These are phyloP conservation scores for Aspergillus novoparasiticus DNA, from an alignment of 2,329 filamentous ascomycete species.

Conservation along the genomic window DNA sequence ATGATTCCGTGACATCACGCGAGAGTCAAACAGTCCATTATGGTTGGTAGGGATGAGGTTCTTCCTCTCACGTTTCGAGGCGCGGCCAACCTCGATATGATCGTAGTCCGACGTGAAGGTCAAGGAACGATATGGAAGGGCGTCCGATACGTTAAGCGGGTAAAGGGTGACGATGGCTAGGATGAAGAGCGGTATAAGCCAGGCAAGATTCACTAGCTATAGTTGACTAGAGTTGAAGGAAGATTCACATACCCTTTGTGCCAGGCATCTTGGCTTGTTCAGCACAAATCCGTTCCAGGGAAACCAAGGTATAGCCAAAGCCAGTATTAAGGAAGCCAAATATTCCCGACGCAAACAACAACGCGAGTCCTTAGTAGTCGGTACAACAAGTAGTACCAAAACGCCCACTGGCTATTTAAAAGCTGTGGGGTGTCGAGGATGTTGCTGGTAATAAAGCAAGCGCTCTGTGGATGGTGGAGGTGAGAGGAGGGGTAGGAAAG, in stretches of 20 bases:
- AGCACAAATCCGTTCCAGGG: neutral
- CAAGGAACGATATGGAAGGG: conserved; percentile 35
- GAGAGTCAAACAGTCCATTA: conserved; percentile 51
- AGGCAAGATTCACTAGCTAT: neutral
- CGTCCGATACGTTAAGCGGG: conserved; percentile 28
- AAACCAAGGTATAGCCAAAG: neutral
- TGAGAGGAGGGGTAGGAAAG: conserved; percentile 12
- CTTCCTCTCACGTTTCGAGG: conserved; percentile 43
- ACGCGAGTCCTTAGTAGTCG: neutral
- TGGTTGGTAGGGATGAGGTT: conserved; percentile 37
- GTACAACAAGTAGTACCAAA: neutral
- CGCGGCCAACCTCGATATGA: conserved; percentile 41
- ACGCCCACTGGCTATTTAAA: neutral
- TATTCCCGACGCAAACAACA: neutral
- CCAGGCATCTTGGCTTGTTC: conserved; percentile 23
- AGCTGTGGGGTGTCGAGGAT: neutral
- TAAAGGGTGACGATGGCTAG: conserved; percentile 38
- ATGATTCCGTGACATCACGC: conserved; percentile 52
- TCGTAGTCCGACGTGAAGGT: conserved; percentile 32
- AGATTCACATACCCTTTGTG: conserved; percentile 24
- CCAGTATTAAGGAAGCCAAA: neutral
- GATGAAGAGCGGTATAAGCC: conserved; percentile 12
- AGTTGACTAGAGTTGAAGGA: neutral
- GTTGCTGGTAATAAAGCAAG: neutral
- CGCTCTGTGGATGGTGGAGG: conserved; percentile 11